Conservation (phyloP, 2,329 filamentous ascomycete genomes). For the Lojkania enalia region DNA sequence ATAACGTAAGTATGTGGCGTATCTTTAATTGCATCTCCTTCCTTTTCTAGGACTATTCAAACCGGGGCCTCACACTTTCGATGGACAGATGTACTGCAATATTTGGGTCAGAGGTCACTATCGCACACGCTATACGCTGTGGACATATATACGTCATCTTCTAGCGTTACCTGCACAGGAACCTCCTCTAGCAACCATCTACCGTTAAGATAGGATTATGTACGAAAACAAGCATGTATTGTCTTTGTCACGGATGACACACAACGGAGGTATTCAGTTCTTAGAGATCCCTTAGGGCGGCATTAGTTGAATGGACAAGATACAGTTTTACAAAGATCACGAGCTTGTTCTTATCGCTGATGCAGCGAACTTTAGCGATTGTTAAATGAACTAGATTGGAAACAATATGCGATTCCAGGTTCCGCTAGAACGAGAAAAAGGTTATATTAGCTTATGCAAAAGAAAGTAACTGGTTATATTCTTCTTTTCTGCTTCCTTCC, state of each 20-base stretch:
- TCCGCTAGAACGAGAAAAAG: no score
- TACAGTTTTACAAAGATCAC: slow-evolving; percentile 16
- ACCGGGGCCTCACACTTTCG: slow-evolving; percentile 9
- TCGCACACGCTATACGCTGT: slow-evolving; percentile 11
- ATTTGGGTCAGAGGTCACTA: slow-evolving; percentile 18
- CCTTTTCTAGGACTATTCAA: slow-evolving; percentile 21
- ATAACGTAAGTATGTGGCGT: slow-evolving; percentile 5
- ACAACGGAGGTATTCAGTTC: slow-evolving; percentile 10
- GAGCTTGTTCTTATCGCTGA: slow-evolving; percentile 7
- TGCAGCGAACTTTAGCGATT: slow-evolving; percentile 4
- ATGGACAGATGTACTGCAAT: slow-evolving; percentile 20
- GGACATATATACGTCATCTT: slow-evolving; percentile 20
- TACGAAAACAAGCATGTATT: slow-evolving; percentile 12
- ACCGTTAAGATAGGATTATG: slow-evolving; percentile 10
- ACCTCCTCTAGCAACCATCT: slow-evolving; percentile 20
- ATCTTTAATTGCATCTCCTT: slow-evolving; percentile 14
- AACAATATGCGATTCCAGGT: slow-evolving; percentile 5
- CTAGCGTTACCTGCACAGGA: slow-evolving; percentile 16
- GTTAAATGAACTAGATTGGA: slow-evolving; percentile 1
- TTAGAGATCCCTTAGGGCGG: background rate
- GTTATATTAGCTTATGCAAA: no score
- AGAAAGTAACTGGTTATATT: no score
- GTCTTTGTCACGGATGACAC: slow-evolving; percentile 21
- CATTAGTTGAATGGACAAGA: slow-evolving; percentile 6
- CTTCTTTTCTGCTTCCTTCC: no score